phyloP scores from a whole-genome alignment of 2,329 filamentous ascomycete species.

The Seiridium cupressi region DNA sequence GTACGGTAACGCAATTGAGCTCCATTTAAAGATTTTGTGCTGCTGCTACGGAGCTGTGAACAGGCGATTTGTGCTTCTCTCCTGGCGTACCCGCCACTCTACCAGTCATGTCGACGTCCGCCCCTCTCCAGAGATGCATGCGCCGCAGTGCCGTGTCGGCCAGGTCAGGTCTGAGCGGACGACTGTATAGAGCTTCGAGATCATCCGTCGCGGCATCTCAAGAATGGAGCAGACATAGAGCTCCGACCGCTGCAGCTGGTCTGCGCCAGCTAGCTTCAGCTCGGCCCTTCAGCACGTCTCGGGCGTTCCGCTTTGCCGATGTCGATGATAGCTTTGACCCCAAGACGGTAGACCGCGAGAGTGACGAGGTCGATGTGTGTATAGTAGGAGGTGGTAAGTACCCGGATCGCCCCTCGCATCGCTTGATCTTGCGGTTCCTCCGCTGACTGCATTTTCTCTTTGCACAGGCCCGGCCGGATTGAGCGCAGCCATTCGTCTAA shows the following conservation, averaged over 20 bases:
- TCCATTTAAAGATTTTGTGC: no score
- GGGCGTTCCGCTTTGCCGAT: slow-evolving; percentile 23
- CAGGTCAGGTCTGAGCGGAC: slow-evolving; percentile 15
- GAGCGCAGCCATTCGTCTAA: slow-evolving; percentile 88
- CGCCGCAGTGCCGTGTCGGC: slow-evolving; percentile 21
- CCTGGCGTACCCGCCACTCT: no score
- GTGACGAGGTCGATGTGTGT: slow-evolving; percentile 92
- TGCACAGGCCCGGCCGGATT: slow-evolving; percentile 77
- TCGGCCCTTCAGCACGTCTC: slow-evolving; percentile 36
- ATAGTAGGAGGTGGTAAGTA: slow-evolving; percentile 81
- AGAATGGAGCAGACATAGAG: slow-evolving; percentile 14
- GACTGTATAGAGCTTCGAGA: slow-evolving; percentile 17
- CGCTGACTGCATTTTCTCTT: slow-evolving; percentile 5
- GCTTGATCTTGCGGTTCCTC: neutral
- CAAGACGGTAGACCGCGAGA: slow-evolving; percentile 74
- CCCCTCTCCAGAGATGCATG: slow-evolving; percentile 21
- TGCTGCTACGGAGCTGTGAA: no score
- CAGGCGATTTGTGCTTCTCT: no score
- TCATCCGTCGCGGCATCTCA: slow-evolving; percentile 14
- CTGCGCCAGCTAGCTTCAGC: slow-evolving; percentile 10
- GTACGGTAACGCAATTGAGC: no score
- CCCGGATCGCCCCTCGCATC: neutral
- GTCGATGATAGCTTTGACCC: slow-evolving; percentile 64
- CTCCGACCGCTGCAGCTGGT: slow-evolving; percentile 9
- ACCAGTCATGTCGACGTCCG: slow-evolving; percentile 23